Evolutionary conservation across 1,284 basidiomycete genomes (phyloP), one percentile per base, ranked within the genome.

Genomic region (Boletus smithii): DNA sequence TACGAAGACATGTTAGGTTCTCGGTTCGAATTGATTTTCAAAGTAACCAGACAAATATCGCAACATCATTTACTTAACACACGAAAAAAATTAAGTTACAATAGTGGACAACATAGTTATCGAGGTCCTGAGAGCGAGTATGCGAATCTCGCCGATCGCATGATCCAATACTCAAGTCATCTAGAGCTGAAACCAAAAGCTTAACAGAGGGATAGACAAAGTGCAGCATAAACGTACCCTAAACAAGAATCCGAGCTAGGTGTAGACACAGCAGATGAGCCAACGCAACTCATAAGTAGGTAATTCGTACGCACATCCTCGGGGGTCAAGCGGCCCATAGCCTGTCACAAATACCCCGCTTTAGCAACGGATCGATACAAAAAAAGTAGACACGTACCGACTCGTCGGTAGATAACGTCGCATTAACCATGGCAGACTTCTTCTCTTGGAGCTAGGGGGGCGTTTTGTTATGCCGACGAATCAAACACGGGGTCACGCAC

Each of bases 321-420:
- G 1, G 91, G 87, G 3, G 91, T 95, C 60, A 95, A 69, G 53
- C 91, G 80, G 35, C 92, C 92, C 82, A 95, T 90, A 0, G 93
- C 91, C 81, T 85, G 53, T 7, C 38, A 36, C 32, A 44, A 16
- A 60, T 49, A 37, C 62, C 49, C 59, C 58, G n/a, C 58, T 55
- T 60, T 46, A 46, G 32, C 63, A 51, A 13, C 56, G 54, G 29
- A 58, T 46, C 60, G 30, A 13, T 8, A 17, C 29, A 9, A 4
- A 34, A 41, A 31, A 32, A 20, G 13, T 17, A 18, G 42, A 33
- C 36, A 69, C 75, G 14, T 57, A 85, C 84, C 40, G 83, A 82
- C 53, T 89, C 86, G 58, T 91, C 88, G 2, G 85, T 69, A 5
- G 85, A 88, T 22, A 91, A 65, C 0, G 87, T 89, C 17, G 88